Percentiles rank a stretch among this genome's conserved stretches.
These are phyloP conservation scores for Starmerella etchellsii DNA, from an alignment of 805 yeast genomes.

Conservation along the genomic window DNA sequence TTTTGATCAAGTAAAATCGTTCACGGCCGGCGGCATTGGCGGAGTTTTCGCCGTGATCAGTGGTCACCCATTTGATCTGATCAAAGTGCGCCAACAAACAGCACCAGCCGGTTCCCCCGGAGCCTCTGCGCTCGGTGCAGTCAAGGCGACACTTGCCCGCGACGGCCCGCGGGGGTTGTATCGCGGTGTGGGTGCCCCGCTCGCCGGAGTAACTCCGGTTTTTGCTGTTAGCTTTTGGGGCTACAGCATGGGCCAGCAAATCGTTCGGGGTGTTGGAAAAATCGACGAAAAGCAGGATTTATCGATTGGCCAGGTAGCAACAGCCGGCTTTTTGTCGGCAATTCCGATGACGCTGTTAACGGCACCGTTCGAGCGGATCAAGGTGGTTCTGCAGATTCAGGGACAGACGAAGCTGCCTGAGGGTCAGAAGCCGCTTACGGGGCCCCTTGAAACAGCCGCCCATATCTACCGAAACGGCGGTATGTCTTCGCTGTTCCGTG, in stretches of 20 bases:
- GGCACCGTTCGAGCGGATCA: constrained; percentile 95
- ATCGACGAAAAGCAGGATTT: constrained; percentile 32
- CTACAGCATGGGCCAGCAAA: constrained; percentile 77
- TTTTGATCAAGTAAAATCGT: constrained; percentile 72
- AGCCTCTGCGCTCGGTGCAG: constrained; percentile 48
- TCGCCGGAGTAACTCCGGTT: constrained; percentile 96
- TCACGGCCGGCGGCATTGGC: constrained; percentile 90
- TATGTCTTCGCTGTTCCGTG: constrained; percentile 70
- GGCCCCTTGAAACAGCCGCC: constrained; percentile 42
- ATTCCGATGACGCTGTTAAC: constrained; percentile 90
- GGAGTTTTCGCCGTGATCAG: constrained; percentile 91
- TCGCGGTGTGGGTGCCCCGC: constrained; percentile 88
- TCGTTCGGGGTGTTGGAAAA: constrained; percentile 40
- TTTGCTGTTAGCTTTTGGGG: constrained; percentile 99
- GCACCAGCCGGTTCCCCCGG: constrained; percentile 27
- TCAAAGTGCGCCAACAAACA: constrained; percentile 85
- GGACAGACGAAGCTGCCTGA: constrained; percentile 33
- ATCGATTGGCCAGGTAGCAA: constrained; percentile 56
- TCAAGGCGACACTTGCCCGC: constrained; percentile 44
- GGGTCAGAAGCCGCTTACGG: constrained; percentile 29
- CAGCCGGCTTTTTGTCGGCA: constrained; percentile 91
- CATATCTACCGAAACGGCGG: constrained; percentile 73
- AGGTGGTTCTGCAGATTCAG: constrained; percentile 82
- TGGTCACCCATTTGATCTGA: constrained; percentile 92
- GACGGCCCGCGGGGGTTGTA: constrained; percentile 76